A percentile compares a stretch with the other conserved stretches of the same genome.
phyloP scores from a whole-genome alignment of 345 rosid species.

The Nephelium lappaceum region DNA sequence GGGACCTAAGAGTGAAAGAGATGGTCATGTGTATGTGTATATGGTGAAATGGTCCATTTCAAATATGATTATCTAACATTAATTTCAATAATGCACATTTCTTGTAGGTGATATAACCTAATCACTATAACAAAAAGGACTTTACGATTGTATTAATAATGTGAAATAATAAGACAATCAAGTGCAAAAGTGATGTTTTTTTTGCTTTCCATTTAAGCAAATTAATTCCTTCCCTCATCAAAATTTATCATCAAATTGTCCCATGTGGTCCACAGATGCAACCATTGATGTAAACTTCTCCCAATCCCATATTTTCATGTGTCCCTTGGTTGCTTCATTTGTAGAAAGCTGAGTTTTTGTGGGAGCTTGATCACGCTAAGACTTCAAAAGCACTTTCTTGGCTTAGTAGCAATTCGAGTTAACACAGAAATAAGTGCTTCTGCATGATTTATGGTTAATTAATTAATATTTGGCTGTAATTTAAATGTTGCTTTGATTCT shows the following conservation, averaged over 20 bases:
- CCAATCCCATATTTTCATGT: background rate
- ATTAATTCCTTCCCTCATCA: background rate
- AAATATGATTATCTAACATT: background rate
- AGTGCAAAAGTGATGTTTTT: background rate
- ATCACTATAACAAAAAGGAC: background rate
- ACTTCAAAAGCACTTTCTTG: background rate
- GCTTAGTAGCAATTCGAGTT: background rate
- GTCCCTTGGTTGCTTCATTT: background rate
- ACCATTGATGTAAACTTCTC: background rate
- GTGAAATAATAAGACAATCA: background rate
- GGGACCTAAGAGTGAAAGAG: background rate
- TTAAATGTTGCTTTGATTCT: background rate
- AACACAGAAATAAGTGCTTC: background rate
- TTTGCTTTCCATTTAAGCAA: background rate
- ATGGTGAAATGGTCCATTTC: conserved; percentile 3
- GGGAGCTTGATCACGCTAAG: background rate
- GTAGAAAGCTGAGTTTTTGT: background rate
- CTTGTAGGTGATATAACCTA: background rate
- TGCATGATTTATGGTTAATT: background rate
- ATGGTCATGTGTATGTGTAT: background rate
- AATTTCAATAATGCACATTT: background rate
- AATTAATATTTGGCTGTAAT: background rate
- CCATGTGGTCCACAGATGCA: background rate
- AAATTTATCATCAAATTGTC: background rate
- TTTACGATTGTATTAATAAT: background rate